phyloP scores from a whole-genome alignment of 441 rosid species.

The Melastoma candidum region DNA sequence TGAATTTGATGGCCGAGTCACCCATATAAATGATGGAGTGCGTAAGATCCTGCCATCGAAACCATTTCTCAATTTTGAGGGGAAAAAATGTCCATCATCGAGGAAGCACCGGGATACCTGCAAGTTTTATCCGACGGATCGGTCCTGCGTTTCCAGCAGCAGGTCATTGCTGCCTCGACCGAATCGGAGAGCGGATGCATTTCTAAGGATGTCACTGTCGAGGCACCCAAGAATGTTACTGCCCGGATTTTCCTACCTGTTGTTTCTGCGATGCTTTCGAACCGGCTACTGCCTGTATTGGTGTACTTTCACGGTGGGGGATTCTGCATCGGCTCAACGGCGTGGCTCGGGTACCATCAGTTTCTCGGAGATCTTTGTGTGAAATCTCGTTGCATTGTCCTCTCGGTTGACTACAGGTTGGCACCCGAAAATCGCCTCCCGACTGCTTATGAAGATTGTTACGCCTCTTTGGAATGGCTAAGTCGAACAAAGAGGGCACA shows the following conservation, averaged over 20 bases:
- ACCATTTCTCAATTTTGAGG: not conserved
- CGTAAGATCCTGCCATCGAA: too few relatives aligned
- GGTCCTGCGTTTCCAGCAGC: conserved; percentile 31
- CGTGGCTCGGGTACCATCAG: conserved; percentile 51
- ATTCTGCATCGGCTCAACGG: conserved; percentile 47
- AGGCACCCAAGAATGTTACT: conserved; percentile 27
- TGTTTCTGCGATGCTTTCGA: not conserved
- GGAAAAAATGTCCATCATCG: conserved; percentile 25
- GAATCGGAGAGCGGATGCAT: conserved; percentile 21
- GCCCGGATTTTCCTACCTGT: conserved; percentile 42
- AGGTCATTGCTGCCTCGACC: conserved; percentile 20
- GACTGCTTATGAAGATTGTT: conserved; percentile 43
- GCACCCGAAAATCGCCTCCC: conserved; percentile 54
- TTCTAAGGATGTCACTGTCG: conserved; percentile 36
- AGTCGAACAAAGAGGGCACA: conserved; percentile 2
- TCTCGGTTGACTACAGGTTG: conserved; percentile 47
- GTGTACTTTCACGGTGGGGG: conserved; percentile 66
- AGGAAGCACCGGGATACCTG: conserved; percentile 39
- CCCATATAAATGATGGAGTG: too few relatives aligned
- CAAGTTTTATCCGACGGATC: conserved; percentile 49
- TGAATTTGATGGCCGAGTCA: too few relatives aligned
- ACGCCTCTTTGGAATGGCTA: conserved; percentile 39
- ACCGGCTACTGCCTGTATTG: conserved; percentile 23
- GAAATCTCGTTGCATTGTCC: conserved; percentile 24
- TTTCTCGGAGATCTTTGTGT: conserved; percentile 45